Evolutionary conservation across 2,329 filamentous ascomycete genomes (phyloP), one percentile per base, ranked within the genome.

Genomic region (Didymella arachidicola): DNA sequence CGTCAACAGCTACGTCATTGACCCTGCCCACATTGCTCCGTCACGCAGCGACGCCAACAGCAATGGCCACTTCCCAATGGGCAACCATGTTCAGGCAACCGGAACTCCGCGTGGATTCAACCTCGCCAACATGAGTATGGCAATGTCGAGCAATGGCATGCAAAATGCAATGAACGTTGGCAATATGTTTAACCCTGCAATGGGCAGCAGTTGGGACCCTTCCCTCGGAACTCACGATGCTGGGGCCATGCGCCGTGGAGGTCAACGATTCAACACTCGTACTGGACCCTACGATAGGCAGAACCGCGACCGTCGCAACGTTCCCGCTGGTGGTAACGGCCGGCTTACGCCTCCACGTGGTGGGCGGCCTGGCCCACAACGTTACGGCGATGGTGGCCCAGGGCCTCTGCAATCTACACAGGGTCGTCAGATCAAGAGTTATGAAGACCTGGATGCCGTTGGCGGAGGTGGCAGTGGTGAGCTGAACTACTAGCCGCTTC

Each of bases 81-180:
- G 87, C 46, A 91, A 90, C 69, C 91, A 94, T 68, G 85, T 88
- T 50, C 67, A 73, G 39, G 87, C 88, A 38, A 87, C 89, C 5
- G 94, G 94, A 44, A 97, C 94, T 6, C 94, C 94, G 34, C 89
- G 94, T 30, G 93, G 93, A 0, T 98, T 98, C 81, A 96, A 92
- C 71, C 81, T 98, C 27, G 85, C 90, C 55, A 91, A 89, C 69
- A 89, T 91, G 73, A 78, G 83, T 41, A 84, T 87, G 52, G 79
- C 83, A 41, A 87, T 92, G 72, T 62, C 86, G 82, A 62, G 78
- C 77, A 64, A 80, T 79, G 67, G 84, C 3, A 74, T 80, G 67
- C 71, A 73, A 25, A 76, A 72, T 44, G 71, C 71, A n/a, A 68
- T 75, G 58, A 68, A 70, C 49, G 57, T 76, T 44, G 69, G 66